phyloP scores from a whole-genome alignment of 257 asterid genomes.

The Prunella vulgaris region DNA sequence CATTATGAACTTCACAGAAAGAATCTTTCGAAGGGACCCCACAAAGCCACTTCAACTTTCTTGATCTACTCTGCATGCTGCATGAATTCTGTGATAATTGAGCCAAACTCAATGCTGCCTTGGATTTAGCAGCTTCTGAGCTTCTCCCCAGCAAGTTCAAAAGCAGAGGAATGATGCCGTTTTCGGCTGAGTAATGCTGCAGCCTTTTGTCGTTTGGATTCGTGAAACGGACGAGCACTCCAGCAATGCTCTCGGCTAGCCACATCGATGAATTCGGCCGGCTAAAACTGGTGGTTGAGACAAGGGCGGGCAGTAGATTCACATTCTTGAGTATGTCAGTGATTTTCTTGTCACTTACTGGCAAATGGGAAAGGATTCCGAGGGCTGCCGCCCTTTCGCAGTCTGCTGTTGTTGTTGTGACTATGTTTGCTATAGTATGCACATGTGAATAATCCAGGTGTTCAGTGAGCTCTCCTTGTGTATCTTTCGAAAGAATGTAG shows the following conservation, averaged over 20 bases:
- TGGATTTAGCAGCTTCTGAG: constrained; percentile 42
- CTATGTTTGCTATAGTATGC: constrained; percentile 30
- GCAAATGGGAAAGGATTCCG: constrained; percentile 69
- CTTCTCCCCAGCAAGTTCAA: constrained; percentile 46
- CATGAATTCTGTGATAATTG: constrained; percentile 65
- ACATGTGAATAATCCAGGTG: constrained; percentile 51
- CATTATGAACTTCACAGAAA: constrained; percentile 57
- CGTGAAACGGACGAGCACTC: constrained; percentile 58
- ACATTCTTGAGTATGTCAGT: constrained; percentile 51
- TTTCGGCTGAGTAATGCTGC: constrained; percentile 59
- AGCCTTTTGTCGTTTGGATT: constrained; percentile 49
- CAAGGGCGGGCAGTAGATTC: constrained; percentile 42
- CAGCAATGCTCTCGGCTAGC: constrained; percentile 53
- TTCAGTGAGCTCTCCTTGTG: constrained; percentile 45
- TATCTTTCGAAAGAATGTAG: constrained; percentile 40
- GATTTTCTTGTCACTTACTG: constrained; percentile 45
- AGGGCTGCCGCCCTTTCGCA: constrained; percentile 62
- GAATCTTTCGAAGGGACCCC: constrained; percentile 35
- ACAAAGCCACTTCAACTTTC: constrained; percentile 67
- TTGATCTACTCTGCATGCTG: constrained; percentile 39
- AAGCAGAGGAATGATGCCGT: constrained; percentile 50
- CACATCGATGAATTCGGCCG: constrained; percentile 12
- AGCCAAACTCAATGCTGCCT: constrained; percentile 59
- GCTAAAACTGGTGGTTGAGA: constrained; percentile 30
- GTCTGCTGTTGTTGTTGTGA: constrained; percentile 36